These are phyloP conservation scores for Gonium pectorale DNA, from an alignment of 139 green algal genomes.

Conservation along the genomic window DNA sequence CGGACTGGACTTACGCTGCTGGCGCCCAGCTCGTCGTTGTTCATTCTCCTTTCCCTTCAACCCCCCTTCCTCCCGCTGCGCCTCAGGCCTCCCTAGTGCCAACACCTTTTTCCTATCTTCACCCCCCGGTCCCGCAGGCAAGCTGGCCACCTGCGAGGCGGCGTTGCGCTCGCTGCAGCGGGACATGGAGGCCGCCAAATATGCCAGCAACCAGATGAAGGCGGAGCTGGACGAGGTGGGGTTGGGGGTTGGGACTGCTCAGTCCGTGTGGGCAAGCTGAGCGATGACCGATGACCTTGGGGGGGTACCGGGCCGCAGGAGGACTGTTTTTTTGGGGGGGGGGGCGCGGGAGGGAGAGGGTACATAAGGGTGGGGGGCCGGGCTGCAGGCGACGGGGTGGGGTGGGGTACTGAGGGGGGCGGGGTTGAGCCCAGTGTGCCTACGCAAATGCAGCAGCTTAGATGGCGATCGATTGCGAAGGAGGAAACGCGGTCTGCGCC, in stretches of 20 bases:
- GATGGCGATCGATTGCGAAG: no score
- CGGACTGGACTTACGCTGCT: no score
- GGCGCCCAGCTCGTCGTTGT: no score
- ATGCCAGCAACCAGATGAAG: constrained; percentile 33
- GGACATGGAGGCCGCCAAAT: constrained; percentile 35
- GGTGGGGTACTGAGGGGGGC: no score
- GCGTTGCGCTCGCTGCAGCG: constrained; percentile 39
- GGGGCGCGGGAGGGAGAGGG: no score
- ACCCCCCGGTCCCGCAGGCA: constrained; percentile 41
- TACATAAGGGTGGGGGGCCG: no score
- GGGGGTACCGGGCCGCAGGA: background rate
- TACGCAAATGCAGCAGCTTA: no score
- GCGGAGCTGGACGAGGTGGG: constrained; percentile 46
- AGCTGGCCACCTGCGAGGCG: constrained; percentile 44
- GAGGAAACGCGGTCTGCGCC: no score
- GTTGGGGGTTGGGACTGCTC: no score
- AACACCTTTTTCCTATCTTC: background rate
- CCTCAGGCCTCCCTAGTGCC: background rate
- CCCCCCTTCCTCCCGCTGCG: background rate
- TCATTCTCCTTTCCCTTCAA: background rate
- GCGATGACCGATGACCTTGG: background rate
- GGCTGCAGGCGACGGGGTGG: no score
- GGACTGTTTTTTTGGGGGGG: background rate
- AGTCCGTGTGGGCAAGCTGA: background rate
- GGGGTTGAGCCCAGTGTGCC: no score